Base-by-base conservation (phyloP, 2,329 filamentous ascomycete species). In the Penicillium sp. region DNA sequence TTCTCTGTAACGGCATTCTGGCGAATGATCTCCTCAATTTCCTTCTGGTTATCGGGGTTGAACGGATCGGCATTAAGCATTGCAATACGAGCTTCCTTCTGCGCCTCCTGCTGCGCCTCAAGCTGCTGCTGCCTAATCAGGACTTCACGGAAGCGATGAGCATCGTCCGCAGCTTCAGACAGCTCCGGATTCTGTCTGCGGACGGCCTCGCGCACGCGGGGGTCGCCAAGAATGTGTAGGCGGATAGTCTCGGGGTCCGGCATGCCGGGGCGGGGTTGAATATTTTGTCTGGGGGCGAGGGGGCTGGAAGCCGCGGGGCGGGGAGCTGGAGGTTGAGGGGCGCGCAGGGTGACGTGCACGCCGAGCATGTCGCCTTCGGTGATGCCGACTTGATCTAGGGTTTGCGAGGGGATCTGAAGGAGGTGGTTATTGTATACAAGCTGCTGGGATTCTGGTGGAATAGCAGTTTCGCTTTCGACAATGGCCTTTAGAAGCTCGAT, bases 21-120 rank as follows among this genome's bases (percentile, higher is more conserved):
- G 47, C 93, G 85, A 65, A 99, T 99, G 72, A 97, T 95, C 73
- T 99, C 93, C 66, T 93, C 92, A 55, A 99, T 99, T 73, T 86
- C 89, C 39, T 80, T 80, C 72, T 99, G 93, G 8, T 91, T 89
- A 57, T 96, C 91, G 22, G 89, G 75, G 66, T 99, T 92, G 73
- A 97, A 96, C 0, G 92, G 91, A 64, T 99, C 93, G 9, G 90
- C 87, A 67, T 97, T 96, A 53, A 97, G 77, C 64, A 87, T 79
- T 54, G 85, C 84, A 60, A 96, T 91, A 68, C 92, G 84, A 45
- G 88, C 84, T 68, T 91, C 84, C 52, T 92, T 86, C 68, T 91
- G 86, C 25, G 80, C 78, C 53, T 91, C 86, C 49, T 85, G 81
- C 49, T 87, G 80, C 42, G 83, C 80, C 63, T 95, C 87, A 49